Base-by-base conservation (phyloP, 306 rosid species). In the Echinosophora koreensis region DNA sequence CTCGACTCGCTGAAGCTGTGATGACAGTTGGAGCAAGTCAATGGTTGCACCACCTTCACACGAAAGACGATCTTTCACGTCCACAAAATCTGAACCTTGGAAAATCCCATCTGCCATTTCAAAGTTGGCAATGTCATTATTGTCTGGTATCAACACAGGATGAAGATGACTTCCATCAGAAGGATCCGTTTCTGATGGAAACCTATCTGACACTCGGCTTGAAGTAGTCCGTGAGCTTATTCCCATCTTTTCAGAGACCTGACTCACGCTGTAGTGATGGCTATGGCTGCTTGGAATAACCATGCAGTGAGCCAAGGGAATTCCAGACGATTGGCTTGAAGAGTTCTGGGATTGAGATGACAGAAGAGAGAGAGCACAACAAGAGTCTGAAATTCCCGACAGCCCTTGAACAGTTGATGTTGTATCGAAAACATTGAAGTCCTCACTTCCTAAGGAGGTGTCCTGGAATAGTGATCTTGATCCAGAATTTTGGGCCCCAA, bases 281-380 rank as follows among this genome's bases (percentile, higher is more conserved):
- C 80, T 77, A 67, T 86, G 88, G 86, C 79, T 82, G 80, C 80
- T 82, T 7, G 90, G 89, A 80, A 83, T 77, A 81, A 83, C 83
- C 82, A 81, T 28, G 55, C 91, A 76, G 35, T 77, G 76, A 74
- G 79, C 86, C 35, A 88, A 56, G 72, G 88, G 90, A 82, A 89
- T 86, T 86, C 90, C 96, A 0, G 90, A 71, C 2, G 85, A 81
- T 55, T 87, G 91, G 84, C 86, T 84, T 66, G 92, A 80, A 60
- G 93, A 87, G 84, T 82, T 91, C 44, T 85, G 93, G 63, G 97
- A 85, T 52, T 90, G 97, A 66, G 96, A 84, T 92, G 98, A 92
- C 98, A 94, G 98, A 94, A 92, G 96, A 94, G 98, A 94, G 98
- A 82, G 97, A 92, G 94, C 98, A 90, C 89, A 81, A 69, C 89